phyloP scores from a whole-genome alignment of 2,329 filamentous ascomycete genomes.

The Blastomyces percursus region DNA sequence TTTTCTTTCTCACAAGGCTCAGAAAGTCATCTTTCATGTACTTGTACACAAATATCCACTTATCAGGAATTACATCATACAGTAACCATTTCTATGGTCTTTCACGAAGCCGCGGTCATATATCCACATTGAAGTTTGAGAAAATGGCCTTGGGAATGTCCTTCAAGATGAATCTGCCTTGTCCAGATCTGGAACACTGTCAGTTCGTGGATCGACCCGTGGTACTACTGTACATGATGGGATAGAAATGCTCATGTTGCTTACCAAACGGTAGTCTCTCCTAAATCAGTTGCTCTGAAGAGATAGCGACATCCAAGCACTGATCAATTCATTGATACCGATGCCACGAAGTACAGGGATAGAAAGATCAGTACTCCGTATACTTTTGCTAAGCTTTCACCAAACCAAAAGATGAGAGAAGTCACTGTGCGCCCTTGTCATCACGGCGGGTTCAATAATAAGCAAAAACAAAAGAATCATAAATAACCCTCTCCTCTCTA shows the following conservation, averaged over 20 bases:
- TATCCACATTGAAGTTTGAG: conserved; percentile 15
- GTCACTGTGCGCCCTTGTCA: no score
- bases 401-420: no score
- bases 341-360: no score
- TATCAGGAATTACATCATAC: conserved; percentile 34
- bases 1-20: conserved; percentile 31
- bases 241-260: conserved; percentile 17
- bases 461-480: no score
- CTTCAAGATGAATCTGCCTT: conserved; percentile 19
- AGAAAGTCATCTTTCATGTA: conserved; percentile 37
- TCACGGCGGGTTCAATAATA: no score
- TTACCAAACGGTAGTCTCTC: conserved; percentile 26
- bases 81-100: conserved; percentile 29
- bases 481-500: no score
- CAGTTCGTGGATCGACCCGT: no score
- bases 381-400: no score
- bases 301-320: conserved; percentile 20
- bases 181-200: conserved; percentile 14
- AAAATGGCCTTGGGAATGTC: conserved; percentile 20
- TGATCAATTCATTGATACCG: conserved; percentile 18
- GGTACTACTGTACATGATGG: conserved; percentile 7
- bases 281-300: conserved; percentile 25
- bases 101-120: conserved; percentile 20
- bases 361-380: no score
- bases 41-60: conserved; percentile 37